Conservation (phyloP, 2,329 filamentous ascomycete species). For the Stylonectria norvegica region DNA sequence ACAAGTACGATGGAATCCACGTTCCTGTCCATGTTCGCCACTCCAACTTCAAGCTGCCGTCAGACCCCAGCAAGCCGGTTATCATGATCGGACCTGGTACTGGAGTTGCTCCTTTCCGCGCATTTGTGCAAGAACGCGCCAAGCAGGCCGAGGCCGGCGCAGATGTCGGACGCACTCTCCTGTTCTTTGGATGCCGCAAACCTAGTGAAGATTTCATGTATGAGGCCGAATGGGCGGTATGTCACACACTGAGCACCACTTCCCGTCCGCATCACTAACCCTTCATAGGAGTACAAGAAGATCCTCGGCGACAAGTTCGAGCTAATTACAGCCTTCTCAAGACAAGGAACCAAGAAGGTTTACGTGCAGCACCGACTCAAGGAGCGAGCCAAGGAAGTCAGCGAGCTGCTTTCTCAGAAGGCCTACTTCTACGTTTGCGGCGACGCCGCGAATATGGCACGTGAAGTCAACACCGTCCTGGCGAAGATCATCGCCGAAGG, state of each 20-base stretch:
- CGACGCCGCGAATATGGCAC: conserved; percentile 95
- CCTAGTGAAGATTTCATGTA: conserved; percentile 90
- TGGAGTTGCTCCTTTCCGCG: conserved; percentile 93
- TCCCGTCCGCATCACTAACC: conserved; percentile 13
- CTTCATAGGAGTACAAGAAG: conserved; percentile 70
- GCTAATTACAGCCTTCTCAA: conserved; percentile 92
- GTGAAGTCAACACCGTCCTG: conserved; percentile 85
- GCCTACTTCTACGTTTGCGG: conserved; percentile 98
- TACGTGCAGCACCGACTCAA: conserved; percentile 94
- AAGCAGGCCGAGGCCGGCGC: conserved; percentile 76
- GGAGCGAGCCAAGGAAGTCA: conserved; percentile 78
- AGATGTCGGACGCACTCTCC: conserved; percentile 77
- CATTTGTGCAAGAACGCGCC: conserved; percentile 89
- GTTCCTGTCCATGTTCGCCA: conserved; percentile 94
- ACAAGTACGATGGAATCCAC: conserved; percentile 95
- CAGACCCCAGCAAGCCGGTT: conserved; percentile 87
- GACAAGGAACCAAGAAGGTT: conserved; percentile 81
- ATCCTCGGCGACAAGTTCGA: conserved; percentile 84
- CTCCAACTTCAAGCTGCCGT: conserved; percentile 98
- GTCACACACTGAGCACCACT: conserved; percentile 31
- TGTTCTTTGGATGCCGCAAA: conserved; percentile 96
- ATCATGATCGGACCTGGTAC: conserved; percentile 97
- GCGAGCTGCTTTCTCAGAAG: conserved; percentile 78
- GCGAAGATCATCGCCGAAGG: conserved; percentile 82
- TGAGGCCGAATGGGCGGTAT: conserved; percentile 85